Percentiles rank a stretch among this genome's conserved stretches.
Evolutionary conservation across 2,329 filamentous ascomycete genomes (phyloP).

Genomic region (Exophiala bonariae): DNA sequence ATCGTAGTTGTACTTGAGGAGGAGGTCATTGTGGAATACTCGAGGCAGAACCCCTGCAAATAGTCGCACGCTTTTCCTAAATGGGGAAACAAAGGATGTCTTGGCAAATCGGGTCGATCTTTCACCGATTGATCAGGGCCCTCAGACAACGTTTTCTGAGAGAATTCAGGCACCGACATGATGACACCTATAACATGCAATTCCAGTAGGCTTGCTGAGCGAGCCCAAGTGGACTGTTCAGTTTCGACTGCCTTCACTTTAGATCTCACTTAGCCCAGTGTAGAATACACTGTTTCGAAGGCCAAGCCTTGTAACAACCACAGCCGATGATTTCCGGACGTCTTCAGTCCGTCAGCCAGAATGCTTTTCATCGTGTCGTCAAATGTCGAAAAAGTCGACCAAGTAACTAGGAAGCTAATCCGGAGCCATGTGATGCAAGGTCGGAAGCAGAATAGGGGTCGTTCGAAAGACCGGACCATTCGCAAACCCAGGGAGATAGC

Average conservation of each 20-base stretch:
- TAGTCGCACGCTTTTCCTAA: neutral
- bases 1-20: too few relatives aligned
- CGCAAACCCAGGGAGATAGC: too few relatives aligned
- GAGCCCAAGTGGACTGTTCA: neutral
- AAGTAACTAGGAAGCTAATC: conserved; percentile 15
- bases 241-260: neutral
- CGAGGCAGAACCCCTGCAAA: too few relatives aligned
- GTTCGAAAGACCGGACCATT: too few relatives aligned
- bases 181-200: too few relatives aligned
- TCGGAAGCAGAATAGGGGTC: conserved; percentile 14
- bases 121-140: neutral
- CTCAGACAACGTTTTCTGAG: too few relatives aligned
- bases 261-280: neutral
- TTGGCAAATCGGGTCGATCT: neutral
- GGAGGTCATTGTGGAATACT: too few relatives aligned
- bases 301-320: conserved; percentile 3
- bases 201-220: neutral
- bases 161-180: too few relatives aligned
- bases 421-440: conserved; percentile 20
- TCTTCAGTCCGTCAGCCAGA: neutral
- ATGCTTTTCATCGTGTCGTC: conserved; percentile 19
- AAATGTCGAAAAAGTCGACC: conserved; percentile 10
- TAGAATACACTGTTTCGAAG: neutral
- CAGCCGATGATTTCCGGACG: neutral
- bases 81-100: conserved; percentile 1